A percentile compares a stretch with the other conserved stretches of the same genome.
phyloP scores from a whole-genome alignment of 192 early-diverging fungal genomes.

The Coemansia sp. region DNA sequence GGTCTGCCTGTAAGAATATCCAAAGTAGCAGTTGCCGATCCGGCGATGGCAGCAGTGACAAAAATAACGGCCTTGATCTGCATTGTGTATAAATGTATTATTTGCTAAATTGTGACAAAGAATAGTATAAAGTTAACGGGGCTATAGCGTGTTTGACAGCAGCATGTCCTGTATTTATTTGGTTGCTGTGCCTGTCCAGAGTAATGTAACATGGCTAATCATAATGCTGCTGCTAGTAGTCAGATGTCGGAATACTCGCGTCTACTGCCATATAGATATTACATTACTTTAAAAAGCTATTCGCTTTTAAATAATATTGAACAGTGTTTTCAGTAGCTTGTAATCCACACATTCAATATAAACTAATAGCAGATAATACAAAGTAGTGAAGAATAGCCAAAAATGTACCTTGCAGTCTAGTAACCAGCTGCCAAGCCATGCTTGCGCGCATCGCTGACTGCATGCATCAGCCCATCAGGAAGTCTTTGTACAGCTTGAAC shows the following conservation, averaged over 20 bases:
- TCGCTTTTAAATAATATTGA: not conserved
- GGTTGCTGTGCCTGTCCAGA: not conserved
- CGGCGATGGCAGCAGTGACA: conserved; percentile 20
- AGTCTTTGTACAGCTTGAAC: conserved; percentile 60
- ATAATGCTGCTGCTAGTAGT: not conserved
- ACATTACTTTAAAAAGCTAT: not conserved
- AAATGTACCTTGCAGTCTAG: conserved; percentile 1
- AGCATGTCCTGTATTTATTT: not conserved
- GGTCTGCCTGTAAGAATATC: conserved; percentile 47
- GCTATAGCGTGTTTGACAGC: not conserved
- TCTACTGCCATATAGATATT: not conserved
- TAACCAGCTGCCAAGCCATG: conserved; percentile 64
- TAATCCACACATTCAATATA: not conserved
- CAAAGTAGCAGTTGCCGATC: conserved; percentile 45
- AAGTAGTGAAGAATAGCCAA: not conserved
- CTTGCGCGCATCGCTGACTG: conserved; percentile 67
- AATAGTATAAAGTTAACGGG: not conserved
- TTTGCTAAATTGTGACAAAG: not conserved
- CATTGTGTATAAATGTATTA: conserved; percentile 18
- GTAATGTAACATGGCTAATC: too few relatives aligned
- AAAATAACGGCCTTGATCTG: conserved; percentile 29
- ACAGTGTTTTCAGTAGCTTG: not conserved
- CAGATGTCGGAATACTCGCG: not conserved
- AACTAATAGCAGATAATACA: not conserved
- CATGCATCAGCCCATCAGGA: conserved; percentile 51